Evolutionary conservation across 257 asterid species (phyloP).

Genomic region (Solanum dulcamara): DNA sequence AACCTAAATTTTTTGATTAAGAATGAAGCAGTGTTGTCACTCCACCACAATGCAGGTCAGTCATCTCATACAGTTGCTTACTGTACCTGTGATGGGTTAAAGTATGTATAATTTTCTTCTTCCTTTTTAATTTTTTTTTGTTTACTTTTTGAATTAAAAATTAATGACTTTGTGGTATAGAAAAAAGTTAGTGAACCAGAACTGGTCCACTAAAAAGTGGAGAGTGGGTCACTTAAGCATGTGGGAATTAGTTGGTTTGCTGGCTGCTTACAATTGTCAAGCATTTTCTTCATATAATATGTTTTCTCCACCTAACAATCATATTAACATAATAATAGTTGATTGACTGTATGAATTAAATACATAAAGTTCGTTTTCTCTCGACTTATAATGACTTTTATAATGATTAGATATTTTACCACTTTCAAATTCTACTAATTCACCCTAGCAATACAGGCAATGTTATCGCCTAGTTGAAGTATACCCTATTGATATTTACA

Average conservation of each 20-base stretch:
- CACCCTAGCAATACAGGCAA: background rate
- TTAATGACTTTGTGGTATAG: background rate
- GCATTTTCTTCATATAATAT: background rate
- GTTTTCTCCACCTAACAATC: background rate
- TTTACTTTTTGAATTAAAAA: background rate
- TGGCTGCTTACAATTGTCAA: background rate
- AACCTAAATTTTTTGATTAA: too few species aligned
- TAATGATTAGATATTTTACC: too few species aligned
- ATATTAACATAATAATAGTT: background rate
- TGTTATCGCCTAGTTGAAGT: background rate
- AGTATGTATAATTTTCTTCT: background rate
- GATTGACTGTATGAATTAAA: background rate
- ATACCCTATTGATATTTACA: too few species aligned
- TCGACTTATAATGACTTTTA: background rate
- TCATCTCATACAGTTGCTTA: too few species aligned
- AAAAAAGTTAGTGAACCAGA: background rate
- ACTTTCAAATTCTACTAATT: too few species aligned
- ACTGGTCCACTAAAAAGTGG: background rate
- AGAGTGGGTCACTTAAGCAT: background rate
- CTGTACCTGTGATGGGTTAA: background rate
- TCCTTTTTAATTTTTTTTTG: background rate
- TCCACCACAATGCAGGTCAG: too few species aligned
- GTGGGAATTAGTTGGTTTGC: background rate
- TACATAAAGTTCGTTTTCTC: background rate
- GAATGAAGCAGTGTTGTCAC: too few species aligned